Evolutionary conservation across 805 yeast species (phyloP).

Genomic region (Candida mattraensis): DNA sequence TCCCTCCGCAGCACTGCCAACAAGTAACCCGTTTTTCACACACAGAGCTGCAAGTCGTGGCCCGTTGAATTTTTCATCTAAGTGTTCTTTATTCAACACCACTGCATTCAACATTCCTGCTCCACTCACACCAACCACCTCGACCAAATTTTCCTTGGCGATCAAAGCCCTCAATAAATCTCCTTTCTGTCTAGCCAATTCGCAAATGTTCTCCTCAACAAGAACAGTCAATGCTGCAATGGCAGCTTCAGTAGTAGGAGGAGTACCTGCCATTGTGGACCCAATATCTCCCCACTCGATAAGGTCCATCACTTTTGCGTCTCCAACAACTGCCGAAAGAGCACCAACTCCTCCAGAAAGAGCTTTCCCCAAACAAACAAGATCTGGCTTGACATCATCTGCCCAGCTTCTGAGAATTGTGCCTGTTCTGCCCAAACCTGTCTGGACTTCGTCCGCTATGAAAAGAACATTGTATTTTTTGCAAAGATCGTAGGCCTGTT

Average conservation of each 20-base stretch:
- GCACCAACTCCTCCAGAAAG: constrained; percentile 29
- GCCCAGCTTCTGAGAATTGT: constrained; percentile 19
- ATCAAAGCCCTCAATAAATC: constrained; percentile 18
- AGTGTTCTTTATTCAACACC: constrained; percentile 16
- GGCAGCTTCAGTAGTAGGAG: constrained; percentile 32
- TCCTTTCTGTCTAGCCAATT: constrained; percentile 22
- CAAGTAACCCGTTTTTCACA: constrained; percentile 25
- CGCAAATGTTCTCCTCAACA: constrained; percentile 24
- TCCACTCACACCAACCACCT: constrained; percentile 22
- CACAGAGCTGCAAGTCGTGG: constrained; percentile 24
- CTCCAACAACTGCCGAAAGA: constrained; percentile 28
- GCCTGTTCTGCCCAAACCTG: constrained; percentile 33
- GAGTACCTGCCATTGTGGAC: constrained; percentile 32
- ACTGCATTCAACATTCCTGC: constrained; percentile 27
- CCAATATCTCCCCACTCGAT: constrained; percentile 27
- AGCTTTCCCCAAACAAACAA: constrained; percentile 31
- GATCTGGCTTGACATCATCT: constrained; percentile 26
- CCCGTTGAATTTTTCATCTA: constrained; percentile 17
- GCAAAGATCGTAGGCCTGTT: constrained; percentile 24
- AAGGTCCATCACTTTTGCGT: constrained; percentile 24
- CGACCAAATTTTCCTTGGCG: constrained; percentile 14
- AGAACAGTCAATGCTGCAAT: constrained; percentile 31
- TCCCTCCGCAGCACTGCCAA: constrained; percentile 24
- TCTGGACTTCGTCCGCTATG: constrained; percentile 33
- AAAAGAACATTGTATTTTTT: constrained; percentile 27